Evolutionary conservation across 495 filamentous ascomycete species (phyloP), one percentile per base, ranked within the genome.

Genomic region (Penicillium fimorum): DNA sequence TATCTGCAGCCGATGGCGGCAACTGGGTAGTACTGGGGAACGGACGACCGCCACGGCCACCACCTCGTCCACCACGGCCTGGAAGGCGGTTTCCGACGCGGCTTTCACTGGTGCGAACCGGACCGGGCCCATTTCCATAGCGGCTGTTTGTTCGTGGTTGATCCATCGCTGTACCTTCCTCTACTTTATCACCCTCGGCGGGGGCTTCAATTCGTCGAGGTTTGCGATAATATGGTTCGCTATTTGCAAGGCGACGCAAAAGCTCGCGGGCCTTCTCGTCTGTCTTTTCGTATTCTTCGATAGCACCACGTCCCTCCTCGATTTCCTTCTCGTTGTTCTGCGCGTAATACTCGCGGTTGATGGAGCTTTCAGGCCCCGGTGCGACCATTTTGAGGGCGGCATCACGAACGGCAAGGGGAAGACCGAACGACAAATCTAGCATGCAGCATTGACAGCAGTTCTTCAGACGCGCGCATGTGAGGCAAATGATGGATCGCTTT

Each of bases 381-480:
- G 92, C 91, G 18, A 97, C 88, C 82, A 98, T 93, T 78, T 97
- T 96, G 48, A 98, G 81, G 2, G 94, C 94, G n/a, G 94, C 93
- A 78, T 98, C 94, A 59, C 94, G 85, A 46, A 98, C 87, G 43
- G 88, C 85, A 64, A 97, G 96, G 20, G 95, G 94, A 33, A 98
- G 74, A 50, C 95, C 94, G 70, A 96, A 97, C 18, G 88, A 89
- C 54, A 98, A 76, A 81, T 98, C 94, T 47, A 97, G 86, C 91
- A 97, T 97, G 77, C 94, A 98, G 73, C 89, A 96, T 75, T 98
- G 94, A 70, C 94, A 98, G 77, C 94, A 95, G 78, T 97, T 97
- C 77, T 96, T 95, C 56, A 96, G 79, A 22, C 92, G 89, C 12
- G 91, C 91, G 76, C 92, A 97, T 8, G 92, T 96, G n/a, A 97